Evolutionary conservation across 441 rosid species (phyloP), one percentile per base, ranked within the genome.

Genomic region (Jatropha podagrica): DNA sequence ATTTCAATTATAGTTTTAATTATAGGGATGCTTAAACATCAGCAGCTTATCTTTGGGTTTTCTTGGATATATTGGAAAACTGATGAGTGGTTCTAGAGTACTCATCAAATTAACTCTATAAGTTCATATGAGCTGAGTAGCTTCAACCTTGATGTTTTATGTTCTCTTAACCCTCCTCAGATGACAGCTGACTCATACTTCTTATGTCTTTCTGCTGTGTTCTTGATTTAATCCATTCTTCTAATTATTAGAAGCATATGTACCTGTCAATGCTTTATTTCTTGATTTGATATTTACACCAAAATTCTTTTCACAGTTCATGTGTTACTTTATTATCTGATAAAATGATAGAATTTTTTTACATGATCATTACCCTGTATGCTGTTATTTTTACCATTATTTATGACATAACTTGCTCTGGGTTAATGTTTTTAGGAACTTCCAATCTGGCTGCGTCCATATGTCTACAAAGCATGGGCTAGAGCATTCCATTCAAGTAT

Each of bases 401-500:
- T 54, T 17, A 20, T 48, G 42, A 41, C 3, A 44, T 72, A 49
- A 83, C 77, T 27, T 81, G 76, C 75, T 76, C 65, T 51, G 68
- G 46, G 74, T 67, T 74, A 41, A 18, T 75, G 58, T 64, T 85
- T 78, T 76, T 82, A 92, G 99, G 97, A 95, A 82, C 83, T 89
- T 86, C 99, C 98, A 20, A 80, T 87, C 75, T 87, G 91, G 95
- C 63, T 93, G 88, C 94, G 98, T 60, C 94, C 98, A 4, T 78
- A 76, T 89, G 90, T 91, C 51, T 90, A 94, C 78, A 87, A 76
- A 88, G 94, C 95, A 2, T 96, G 98, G 98, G 93, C 98, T 62
- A 94, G 93, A 13, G 98, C 99, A 69, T 93, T 93, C 77, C 99
- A 91, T 82, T 85, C 98, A 84, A 90, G 98, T 94, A 91, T 69